Evolutionary conservation across 345 rosid species (phyloP).

Genomic region (Brassica carinata): DNA sequence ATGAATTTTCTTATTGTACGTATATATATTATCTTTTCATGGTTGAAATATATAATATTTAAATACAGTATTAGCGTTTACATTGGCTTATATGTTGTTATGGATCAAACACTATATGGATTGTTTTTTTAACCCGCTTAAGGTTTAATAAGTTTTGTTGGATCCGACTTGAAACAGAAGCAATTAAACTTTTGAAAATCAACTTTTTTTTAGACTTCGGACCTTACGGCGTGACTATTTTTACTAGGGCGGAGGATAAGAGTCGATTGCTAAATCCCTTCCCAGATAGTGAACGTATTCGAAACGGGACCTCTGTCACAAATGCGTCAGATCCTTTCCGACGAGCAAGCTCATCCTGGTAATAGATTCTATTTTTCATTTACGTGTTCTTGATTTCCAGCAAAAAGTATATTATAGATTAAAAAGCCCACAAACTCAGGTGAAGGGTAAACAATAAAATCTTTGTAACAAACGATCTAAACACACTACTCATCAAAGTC

Average conservation of each 20-base stretch:
- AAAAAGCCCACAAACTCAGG: neutral
- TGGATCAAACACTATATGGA: neutral
- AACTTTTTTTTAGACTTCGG: neutral
- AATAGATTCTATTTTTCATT: neutral
- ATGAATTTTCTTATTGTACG: neutral
- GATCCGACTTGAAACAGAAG: neutral
- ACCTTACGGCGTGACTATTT: neutral
- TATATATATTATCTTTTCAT: neutral
- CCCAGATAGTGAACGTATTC: neutral
- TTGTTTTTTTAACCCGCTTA: neutral
- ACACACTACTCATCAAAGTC: conserved; percentile 19
- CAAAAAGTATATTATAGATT: neutral
- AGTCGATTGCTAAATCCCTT: neutral
- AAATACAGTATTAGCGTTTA: neutral
- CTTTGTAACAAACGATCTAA: conserved; percentile 20
- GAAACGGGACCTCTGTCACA: neutral
- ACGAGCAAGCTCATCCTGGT: neutral
- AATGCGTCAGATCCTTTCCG: neutral
- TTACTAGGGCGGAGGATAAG: neutral
- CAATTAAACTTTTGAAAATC: neutral
- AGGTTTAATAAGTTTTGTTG: neutral
- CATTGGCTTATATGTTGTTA: neutral
- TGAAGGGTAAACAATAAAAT: neutral
- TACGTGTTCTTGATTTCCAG: neutral
- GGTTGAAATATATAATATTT: neutral